Percentiles rank a stretch among this genome's conserved stretches.
Evolutionary conservation across 495 filamentous ascomycete species (phyloP).

Genomic region (Bacidia rubella): DNA sequence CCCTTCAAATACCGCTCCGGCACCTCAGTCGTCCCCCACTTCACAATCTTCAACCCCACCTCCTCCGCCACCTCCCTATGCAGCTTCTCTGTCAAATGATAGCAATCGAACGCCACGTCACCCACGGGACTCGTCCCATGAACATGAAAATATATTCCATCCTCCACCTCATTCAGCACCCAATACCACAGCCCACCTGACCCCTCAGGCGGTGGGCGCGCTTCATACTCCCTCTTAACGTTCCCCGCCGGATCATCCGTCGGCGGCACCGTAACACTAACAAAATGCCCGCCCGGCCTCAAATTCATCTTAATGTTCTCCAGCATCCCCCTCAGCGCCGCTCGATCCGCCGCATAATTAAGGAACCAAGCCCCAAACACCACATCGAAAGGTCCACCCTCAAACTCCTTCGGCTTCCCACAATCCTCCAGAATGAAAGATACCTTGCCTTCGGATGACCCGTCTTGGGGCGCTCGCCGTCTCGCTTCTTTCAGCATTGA

Average conservation of each 20-base stretch:
- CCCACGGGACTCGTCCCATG: constrained; percentile 6
- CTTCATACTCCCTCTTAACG: background rate
- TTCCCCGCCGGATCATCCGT: background rate
- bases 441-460: background rate
- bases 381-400: constrained; percentile 26
- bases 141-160: constrained; percentile 5
- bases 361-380: constrained; percentile 27
- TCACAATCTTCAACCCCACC: constrained; percentile 5
- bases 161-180: constrained; percentile 4
- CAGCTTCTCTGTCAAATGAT: constrained; percentile 1
- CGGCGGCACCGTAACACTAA: constrained; percentile 2
- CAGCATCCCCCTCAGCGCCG: constrained; percentile 22
- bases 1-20: constrained; percentile 13
- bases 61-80: constrained; percentile 11
- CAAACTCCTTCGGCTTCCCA: constrained; percentile 7
- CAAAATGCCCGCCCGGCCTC: constrained; percentile 19
- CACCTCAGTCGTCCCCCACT: constrained; percentile 9
- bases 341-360: constrained; percentile 22
- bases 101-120: constrained; percentile 10
- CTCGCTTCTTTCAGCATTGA: constrained; percentile 22
- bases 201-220: constrained; percentile 2
- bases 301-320: constrained; percentile 23
- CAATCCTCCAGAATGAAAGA: constrained; percentile 18
- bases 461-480: background rate
- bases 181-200: constrained; percentile 6